Percentiles rank a stretch among this genome's conserved stretches.
Conservation (phyloP, 768 basidiomycete genomes). For the Mycena crocata region DNA sequence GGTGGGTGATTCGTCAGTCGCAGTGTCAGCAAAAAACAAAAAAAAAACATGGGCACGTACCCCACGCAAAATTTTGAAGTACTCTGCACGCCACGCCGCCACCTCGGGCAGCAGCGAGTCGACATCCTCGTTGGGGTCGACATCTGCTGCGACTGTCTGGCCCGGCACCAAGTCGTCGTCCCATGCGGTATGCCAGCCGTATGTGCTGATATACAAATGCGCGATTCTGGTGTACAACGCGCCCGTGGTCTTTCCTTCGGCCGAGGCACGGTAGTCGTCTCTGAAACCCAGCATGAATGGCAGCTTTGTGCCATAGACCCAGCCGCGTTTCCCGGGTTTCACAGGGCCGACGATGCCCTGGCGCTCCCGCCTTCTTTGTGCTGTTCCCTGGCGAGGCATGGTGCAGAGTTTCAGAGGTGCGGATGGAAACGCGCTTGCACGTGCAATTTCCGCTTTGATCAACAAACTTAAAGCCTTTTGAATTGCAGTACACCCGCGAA, state of each 20-base stretch:
- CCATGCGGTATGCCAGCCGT: not conserved
- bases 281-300: not conserved
- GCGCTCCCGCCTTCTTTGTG: not conserved
- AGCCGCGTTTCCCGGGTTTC: conserved; percentile 1
- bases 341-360: not conserved
- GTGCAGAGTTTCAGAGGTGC: too few relatives aligned
- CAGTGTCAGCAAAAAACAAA: not conserved
- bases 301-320: conserved; percentile 14
- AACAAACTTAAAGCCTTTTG: too few relatives aligned
- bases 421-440: too few relatives aligned
- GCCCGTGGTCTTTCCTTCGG: not conserved
- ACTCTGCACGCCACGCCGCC: not conserved
- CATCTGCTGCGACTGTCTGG: not conserved
- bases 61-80: not conserved
- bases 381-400: conserved; percentile 7
- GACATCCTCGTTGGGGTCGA: conserved; percentile 6
- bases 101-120: not conserved
- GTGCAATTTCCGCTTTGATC: too few relatives aligned
- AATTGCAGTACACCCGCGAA: too few relatives aligned
- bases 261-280: not conserved
- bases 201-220: not conserved
- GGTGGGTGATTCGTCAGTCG: too few relatives aligned
- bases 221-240: not conserved
- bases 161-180: not conserved
- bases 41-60: not conserved